Conservation (phyloP, 805 yeast species). For the Millerago galiae region DNA sequence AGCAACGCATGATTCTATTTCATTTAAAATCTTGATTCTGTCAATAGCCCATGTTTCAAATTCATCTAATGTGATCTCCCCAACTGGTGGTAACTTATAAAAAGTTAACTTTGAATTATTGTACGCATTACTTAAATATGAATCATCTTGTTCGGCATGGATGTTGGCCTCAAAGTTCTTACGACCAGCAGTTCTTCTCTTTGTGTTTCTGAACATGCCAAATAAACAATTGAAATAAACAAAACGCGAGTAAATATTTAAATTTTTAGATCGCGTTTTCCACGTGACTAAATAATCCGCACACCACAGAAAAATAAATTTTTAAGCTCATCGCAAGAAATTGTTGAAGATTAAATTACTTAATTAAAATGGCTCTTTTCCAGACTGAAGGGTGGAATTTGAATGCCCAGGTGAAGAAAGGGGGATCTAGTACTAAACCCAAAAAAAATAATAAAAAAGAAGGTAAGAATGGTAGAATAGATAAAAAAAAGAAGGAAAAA, state of each 20-base stretch:
- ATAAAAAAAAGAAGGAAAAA: background rate
- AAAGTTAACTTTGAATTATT: slow-evolving; percentile 58
- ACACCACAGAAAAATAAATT: slow-evolving; percentile 1
- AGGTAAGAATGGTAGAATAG: slow-evolving; percentile 1
- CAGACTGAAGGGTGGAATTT: slow-evolving; percentile 81
- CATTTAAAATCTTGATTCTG: slow-evolving; percentile 73
- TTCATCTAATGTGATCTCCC: slow-evolving; percentile 85
- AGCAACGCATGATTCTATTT: slow-evolving; percentile 69
- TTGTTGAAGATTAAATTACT: background rate
- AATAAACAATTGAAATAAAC: background rate
- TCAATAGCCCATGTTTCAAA: slow-evolving; percentile 97
- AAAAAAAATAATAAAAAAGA: slow-evolving; percentile 19
- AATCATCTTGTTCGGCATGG: slow-evolving; percentile 22
- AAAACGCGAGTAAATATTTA: background rate
- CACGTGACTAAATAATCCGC: background rate
- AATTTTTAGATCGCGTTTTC: background rate
- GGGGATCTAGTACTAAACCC: slow-evolving; percentile 25
- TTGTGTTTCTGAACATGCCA: slow-evolving; percentile 64
- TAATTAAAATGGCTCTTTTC: slow-evolving; percentile 55
- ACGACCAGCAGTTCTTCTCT: slow-evolving; percentile 69
- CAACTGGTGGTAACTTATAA: slow-evolving; percentile 70
- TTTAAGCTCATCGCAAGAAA: slow-evolving; percentile 5
- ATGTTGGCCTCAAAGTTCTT: slow-evolving; percentile 47
- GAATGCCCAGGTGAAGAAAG: slow-evolving; percentile 46
- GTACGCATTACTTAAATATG: slow-evolving; percentile 35